phyloP scores from a whole-genome alignment of 2,329 filamentous ascomycete genomes.

The Phyllosticta paracitricarpa region DNA sequence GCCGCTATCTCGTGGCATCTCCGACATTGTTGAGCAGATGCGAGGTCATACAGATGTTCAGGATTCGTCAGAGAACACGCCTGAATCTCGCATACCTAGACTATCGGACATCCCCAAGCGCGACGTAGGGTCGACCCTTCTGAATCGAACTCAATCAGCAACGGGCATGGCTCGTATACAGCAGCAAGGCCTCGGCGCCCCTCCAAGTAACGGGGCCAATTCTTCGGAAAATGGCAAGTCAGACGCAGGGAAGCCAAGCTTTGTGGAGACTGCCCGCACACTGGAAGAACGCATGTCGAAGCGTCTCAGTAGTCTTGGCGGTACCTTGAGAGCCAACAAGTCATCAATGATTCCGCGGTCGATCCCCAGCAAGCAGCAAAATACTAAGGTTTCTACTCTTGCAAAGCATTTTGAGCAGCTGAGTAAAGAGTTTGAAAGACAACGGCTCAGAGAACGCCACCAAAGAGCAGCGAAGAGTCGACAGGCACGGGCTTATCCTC shows the following conservation, averaged over 20 bases:
- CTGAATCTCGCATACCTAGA: slow-evolving; percentile 30
- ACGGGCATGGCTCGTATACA: slow-evolving; percentile 7
- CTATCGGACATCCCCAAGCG: slow-evolving; percentile 25
- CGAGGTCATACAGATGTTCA: background rate
- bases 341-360: slow-evolving; percentile 80
- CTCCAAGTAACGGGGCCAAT: background rate
- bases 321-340: slow-evolving; percentile 50
- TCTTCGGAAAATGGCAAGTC: slow-evolving; percentile 13
- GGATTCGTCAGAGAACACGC: background rate
- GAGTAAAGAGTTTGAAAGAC: slow-evolving; percentile 91
- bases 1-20: slow-evolving; percentile 2
- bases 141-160: slow-evolving; percentile 26
- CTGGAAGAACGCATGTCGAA: slow-evolving; percentile 70
- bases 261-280: slow-evolving; percentile 28
- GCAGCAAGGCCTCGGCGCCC: background rate
- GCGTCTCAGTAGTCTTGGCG: slow-evolving; percentile 49
- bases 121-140: slow-evolving; percentile 17
- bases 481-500: slow-evolving; percentile 72
- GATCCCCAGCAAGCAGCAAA: slow-evolving; percentile 58
- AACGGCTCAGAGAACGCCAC: slow-evolving; percentile 75
- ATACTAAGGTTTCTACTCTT: slow-evolving; percentile 77
- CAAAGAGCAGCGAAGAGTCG: slow-evolving; percentile 68
- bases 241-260: slow-evolving; percentile 18
- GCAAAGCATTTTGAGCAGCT: slow-evolving; percentile 95
- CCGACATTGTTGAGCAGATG: slow-evolving; percentile 8